Percentiles rank a stretch among this genome's conserved stretches.
Conservation (phyloP, 345 rosid species). For the Fremontodendron californicum region DNA sequence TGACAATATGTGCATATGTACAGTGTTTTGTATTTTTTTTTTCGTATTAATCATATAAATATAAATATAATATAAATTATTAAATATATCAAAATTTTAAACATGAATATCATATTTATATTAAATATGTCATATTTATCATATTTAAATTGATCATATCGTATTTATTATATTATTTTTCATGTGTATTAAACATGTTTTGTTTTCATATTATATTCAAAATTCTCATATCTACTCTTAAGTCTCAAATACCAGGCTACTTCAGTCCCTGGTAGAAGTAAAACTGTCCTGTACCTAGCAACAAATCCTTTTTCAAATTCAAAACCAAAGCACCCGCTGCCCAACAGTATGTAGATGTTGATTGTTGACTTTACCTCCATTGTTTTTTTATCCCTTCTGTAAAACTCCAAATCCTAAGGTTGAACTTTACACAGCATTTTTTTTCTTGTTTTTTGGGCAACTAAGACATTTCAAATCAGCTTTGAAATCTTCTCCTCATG, state of each 20-base stretch:
- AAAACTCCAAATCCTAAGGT: neutral
- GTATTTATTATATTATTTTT: no score
- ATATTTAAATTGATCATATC: no score
- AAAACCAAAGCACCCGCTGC: constrained; percentile 3
- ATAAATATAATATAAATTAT: no score
- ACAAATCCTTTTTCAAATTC: constrained; percentile 15
- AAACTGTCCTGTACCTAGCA: neutral
- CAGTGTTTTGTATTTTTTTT: no score
- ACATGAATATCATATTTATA: no score
- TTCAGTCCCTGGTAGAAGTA: neutral
- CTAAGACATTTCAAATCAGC: neutral
- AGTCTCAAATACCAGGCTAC: neutral
- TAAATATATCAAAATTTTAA: no score
- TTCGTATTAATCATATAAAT: no score
- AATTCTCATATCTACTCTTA: no score
- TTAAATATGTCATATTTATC: no score
- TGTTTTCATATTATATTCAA: no score
- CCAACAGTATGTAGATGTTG: constrained; percentile 16
- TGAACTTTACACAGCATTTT: neutral
- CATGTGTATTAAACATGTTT: no score
- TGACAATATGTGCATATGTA: no score
- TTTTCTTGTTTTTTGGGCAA: neutral
- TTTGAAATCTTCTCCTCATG: constrained; percentile 23
- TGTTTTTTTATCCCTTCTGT: neutral
- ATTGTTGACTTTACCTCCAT: constrained; percentile 30